A percentile compares a stretch with the other conserved stretches of the same genome.
These are phyloP conservation scores for Candida peoriensis DNA, from an alignment of 805 yeast genomes.

Conservation along the genomic window DNA sequence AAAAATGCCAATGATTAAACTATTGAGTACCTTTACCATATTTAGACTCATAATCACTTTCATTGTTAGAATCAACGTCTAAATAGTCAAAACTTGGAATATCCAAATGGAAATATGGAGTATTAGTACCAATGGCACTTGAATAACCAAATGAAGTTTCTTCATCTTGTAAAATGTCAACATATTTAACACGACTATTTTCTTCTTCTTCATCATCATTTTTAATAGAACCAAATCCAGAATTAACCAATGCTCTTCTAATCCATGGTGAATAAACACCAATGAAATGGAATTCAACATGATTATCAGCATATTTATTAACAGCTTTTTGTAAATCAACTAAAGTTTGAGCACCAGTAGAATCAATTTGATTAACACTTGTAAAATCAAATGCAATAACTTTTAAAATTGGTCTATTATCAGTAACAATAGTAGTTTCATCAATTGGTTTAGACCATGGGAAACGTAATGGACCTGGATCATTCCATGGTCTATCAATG, in stretches of 20 bases:
- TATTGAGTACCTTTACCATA: background rate
- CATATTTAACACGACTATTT: slow-evolving; percentile 25
- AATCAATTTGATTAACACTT: slow-evolving; percentile 68
- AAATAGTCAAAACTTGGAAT: slow-evolving; percentile 43
- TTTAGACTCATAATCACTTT: too few relatives aligned
- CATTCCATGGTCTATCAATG: slow-evolving; percentile 82
- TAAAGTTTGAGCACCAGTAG: slow-evolving; percentile 74
- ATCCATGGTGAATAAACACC: slow-evolving; percentile 87
- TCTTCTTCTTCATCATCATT: slow-evolving; percentile 25
- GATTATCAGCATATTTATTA: slow-evolving; percentile 69
- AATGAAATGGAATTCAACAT: slow-evolving; percentile 85
- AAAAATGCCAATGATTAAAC: background rate
- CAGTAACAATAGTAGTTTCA: slow-evolving; percentile 26
- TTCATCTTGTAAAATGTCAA: slow-evolving; percentile 19
- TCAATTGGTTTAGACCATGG: slow-evolving; percentile 20
- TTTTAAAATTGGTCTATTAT: slow-evolving; percentile 61
- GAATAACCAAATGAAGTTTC: slow-evolving; percentile 31
- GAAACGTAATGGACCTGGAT: slow-evolving; percentile 59
- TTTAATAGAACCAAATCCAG: slow-evolving; percentile 62
- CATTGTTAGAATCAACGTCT: too few relatives aligned
- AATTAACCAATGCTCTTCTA: slow-evolving; percentile 64
- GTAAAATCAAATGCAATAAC: slow-evolving; percentile 80
- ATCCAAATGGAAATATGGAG: slow-evolving; percentile 76
- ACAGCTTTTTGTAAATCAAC: slow-evolving; percentile 72
- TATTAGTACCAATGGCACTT: slow-evolving; percentile 58